Evolutionary conservation across 306 rosid genomes (phyloP), one percentile per base, ranked within the genome.

Genomic region (Rubus parviflorus): DNA sequence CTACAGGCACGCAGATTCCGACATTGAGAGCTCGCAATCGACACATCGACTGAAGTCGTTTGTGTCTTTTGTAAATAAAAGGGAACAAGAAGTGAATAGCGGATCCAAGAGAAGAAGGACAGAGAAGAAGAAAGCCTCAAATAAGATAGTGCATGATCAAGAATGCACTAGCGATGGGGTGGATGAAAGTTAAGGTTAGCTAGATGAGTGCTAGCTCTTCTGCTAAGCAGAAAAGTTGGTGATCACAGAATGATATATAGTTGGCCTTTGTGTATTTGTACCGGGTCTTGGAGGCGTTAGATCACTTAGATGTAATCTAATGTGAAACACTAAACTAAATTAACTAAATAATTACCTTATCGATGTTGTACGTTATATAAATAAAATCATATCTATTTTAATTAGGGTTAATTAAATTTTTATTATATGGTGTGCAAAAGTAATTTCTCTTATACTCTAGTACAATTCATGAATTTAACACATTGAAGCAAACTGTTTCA

Each of bases 61-160:
- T 46, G 53, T 80, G 7, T 48, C 79, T 0, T 74, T 80, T 22
- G 51, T 80, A 23, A 74, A 74, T 22, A 52, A 74, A 42, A 74
- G 47, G 75, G 79, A 73, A 66, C 68, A n/a, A 35, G 60, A 62
- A 46, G 79, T 64, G 38, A 63, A 63, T 6, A 6, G 38, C 47
- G n/a, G 54, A 19, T n/a, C 75, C 43, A 74, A 80, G 64, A 68
- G 79, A 4, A 52, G 42, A 25, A 73, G 77, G 25, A 79, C 68
- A 1, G 68, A 79, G 40, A 73, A 79, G 40, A 73, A 79, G 37
- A 73, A 49, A 45, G n/a, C 71, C 19, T 75, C 80, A 38, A 60
- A 49, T 69, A 41, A 57, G 52, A 8, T 25, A 20, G 76, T 40
- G 58, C 76, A 56, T 37, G 46, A 57, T 46, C 43, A 70, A 56